Evolutionary conservation across 805 yeast species (phyloP).

Genomic region (Candida gorgasii): DNA sequence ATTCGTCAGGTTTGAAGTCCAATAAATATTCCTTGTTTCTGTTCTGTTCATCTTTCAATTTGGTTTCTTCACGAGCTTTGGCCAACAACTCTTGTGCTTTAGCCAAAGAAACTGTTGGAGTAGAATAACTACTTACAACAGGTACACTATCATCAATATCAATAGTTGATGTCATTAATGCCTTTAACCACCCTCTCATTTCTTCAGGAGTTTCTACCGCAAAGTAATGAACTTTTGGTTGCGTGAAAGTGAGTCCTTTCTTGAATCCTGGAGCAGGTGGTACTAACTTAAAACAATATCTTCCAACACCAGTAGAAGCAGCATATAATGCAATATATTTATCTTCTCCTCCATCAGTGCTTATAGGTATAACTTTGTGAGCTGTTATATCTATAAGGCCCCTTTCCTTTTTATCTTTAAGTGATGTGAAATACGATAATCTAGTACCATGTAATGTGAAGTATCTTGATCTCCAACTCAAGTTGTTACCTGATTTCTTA

Average conservation of each 20-base stretch:
- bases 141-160: slow-evolving; percentile 94
- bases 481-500: slow-evolving; percentile 75
- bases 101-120: slow-evolving; percentile 89
- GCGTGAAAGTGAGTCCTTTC: slow-evolving; percentile 94
- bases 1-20: slow-evolving; percentile 14
- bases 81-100: slow-evolving; percentile 85
- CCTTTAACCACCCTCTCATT: slow-evolving; percentile 94
- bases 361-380: slow-evolving; percentile 80
- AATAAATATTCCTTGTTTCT: slow-evolving; percentile 35
- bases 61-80: slow-evolving; percentile 76
- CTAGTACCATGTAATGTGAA: slow-evolving; percentile 92
- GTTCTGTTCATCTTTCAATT: slow-evolving; percentile 51
- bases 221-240: slow-evolving; percentile 92
- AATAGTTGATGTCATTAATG: slow-evolving; percentile 92
- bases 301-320: slow-evolving; percentile 91
- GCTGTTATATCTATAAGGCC: slow-evolving; percentile 96
- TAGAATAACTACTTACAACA: slow-evolving; percentile 85
- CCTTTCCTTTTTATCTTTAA: slow-evolving; percentile 79
- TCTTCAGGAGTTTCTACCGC: slow-evolving; percentile 92
- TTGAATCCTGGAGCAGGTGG: slow-evolving; percentile 98
- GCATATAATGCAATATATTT: slow-evolving; percentile 85
- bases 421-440: slow-evolving; percentile 78
- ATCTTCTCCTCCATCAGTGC: slow-evolving; percentile 54
- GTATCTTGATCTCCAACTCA: slow-evolving; percentile 86
- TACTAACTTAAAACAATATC: slow-evolving; percentile 84